phyloP scores from a whole-genome alignment of 495 filamentous ascomycete genomes.

The Zalerion maritima region DNA sequence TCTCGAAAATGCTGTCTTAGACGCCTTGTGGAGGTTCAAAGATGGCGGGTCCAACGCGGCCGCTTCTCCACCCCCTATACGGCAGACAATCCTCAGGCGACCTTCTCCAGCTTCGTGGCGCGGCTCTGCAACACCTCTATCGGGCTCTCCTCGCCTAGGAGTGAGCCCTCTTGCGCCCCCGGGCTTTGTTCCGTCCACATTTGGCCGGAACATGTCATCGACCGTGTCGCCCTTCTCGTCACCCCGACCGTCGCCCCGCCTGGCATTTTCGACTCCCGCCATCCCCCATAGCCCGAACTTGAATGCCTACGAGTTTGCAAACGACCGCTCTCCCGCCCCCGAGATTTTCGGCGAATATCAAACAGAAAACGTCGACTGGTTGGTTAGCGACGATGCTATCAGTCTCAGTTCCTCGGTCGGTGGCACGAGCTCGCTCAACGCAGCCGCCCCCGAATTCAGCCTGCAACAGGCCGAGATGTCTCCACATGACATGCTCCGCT shows the following conservation, averaged over 20 bases:
- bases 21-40: constrained; percentile 82
- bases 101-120: constrained; percentile 93
- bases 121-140: constrained; percentile 58
- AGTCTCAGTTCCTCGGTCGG: constrained; percentile 63
- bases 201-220: constrained; percentile 60
- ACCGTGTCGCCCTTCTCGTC: constrained; percentile 83
- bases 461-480: constrained; percentile 80
- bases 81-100: constrained; percentile 78
- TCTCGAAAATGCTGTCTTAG: constrained; percentile 81
- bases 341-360: constrained; percentile 87
- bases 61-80: constrained; percentile 62
- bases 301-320: constrained; percentile 85
- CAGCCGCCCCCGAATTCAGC: constrained; percentile 62
- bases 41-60: constrained; percentile 59
- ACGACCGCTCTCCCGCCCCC: constrained; percentile 51
- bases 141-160: constrained; percentile 58
- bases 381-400: constrained; percentile 77
- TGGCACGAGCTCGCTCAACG: constrained; percentile 50
- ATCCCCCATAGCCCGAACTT: constrained; percentile 91
- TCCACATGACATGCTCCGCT: constrained; percentile 93
- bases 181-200: constrained; percentile 62
- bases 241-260: constrained; percentile 81
- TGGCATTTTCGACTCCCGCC: constrained; percentile 76
- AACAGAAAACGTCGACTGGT: constrained; percentile 90
- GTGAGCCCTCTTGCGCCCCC: constrained; percentile 71